These are phyloP conservation scores for Rhizoclosmatium sp. DNA, from an alignment of 192 early-diverging fungal species.

Conservation along the genomic window DNA sequence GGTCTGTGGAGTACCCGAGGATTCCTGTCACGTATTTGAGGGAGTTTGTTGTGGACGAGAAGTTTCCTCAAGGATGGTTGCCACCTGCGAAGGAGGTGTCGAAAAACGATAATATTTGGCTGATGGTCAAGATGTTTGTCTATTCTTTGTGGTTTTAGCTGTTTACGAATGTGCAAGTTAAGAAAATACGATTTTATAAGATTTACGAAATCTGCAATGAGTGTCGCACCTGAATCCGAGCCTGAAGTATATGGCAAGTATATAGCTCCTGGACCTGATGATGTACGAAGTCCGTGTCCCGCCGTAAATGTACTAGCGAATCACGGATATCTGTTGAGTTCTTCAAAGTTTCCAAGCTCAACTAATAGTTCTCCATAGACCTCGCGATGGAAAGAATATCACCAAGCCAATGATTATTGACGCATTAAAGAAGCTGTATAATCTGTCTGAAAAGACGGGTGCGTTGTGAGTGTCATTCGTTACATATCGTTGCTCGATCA, in stretches of 20 bases:
- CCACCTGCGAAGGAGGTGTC: background rate
- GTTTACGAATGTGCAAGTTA: background rate
- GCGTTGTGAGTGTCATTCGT: background rate
- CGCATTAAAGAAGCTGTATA: background rate
- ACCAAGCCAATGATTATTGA: slow-evolving; percentile 12
- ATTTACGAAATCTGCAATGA: no score
- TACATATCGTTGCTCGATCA: background rate
- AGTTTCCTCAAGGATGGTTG: background rate
- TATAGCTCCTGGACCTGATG: background rate
- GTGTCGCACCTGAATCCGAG: no score
- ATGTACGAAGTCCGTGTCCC: slow-evolving; percentile 32
- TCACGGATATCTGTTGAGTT: slow-evolving; percentile 37
- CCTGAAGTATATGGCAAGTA: no score
- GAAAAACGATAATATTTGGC: background rate
- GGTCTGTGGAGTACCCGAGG: background rate
- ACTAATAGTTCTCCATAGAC: background rate
- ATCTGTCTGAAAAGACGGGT: background rate
- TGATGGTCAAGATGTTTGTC: background rate
- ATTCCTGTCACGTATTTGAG: background rate
- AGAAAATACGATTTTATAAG: no score
- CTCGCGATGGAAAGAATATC: slow-evolving; percentile 31
- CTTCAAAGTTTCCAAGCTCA: no score
- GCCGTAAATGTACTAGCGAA: slow-evolving; percentile 41
- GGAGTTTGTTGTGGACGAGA: background rate
- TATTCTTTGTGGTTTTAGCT: slow-evolving; percentile 9